phyloP scores from a whole-genome alignment of 805 yeast genomes.

The Pichia heedii region DNA sequence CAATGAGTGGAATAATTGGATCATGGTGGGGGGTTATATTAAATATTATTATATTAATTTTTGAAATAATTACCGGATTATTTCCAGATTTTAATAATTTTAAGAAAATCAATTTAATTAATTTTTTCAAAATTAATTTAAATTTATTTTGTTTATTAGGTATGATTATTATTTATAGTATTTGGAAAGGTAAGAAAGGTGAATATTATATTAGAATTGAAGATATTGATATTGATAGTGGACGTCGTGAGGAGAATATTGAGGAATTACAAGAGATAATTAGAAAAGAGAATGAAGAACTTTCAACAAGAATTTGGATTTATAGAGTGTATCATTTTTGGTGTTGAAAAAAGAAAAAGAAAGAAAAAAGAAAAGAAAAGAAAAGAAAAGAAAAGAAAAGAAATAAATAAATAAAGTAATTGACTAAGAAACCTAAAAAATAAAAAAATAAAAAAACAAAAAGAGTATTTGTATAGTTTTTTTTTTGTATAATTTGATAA shows the following conservation, averaged over 20 bases:
- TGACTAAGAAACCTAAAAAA: too few relatives aligned
- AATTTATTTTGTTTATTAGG: slow-evolving; percentile 48
- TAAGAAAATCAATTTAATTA: slow-evolving; percentile 35
- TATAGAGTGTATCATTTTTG: slow-evolving; percentile 41
- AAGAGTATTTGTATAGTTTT: too few relatives aligned
- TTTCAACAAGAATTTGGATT: slow-evolving; percentile 34
- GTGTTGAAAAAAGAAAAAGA: slow-evolving; percentile 27
- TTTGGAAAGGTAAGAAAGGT: slow-evolving; percentile 35
- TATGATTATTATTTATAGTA: slow-evolving; percentile 28
- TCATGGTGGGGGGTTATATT: slow-evolving; percentile 49
- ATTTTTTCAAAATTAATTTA: slow-evolving; percentile 54
- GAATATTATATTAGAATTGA: slow-evolving; percentile 32
- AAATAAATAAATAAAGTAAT: not conserved
- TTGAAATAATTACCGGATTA: slow-evolving; percentile 71
- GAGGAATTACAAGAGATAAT: slow-evolving; percentile 42
- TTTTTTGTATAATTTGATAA: too few relatives aligned
- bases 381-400: not conserved
- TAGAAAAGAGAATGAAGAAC: slow-evolving; percentile 37
- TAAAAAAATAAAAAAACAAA: too few relatives aligned
- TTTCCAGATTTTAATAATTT: slow-evolving; percentile 42
- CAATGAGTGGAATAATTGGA: slow-evolving; percentile 58
- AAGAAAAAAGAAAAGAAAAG: not conserved
- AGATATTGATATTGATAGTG: slow-evolving; percentile 48
- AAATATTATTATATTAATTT: slow-evolving; percentile 47
- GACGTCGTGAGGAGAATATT: slow-evolving; percentile 46